Base-by-base conservation (phyloP, 176 grass and related monocot species). In the Thalia dealbata region DNA sequence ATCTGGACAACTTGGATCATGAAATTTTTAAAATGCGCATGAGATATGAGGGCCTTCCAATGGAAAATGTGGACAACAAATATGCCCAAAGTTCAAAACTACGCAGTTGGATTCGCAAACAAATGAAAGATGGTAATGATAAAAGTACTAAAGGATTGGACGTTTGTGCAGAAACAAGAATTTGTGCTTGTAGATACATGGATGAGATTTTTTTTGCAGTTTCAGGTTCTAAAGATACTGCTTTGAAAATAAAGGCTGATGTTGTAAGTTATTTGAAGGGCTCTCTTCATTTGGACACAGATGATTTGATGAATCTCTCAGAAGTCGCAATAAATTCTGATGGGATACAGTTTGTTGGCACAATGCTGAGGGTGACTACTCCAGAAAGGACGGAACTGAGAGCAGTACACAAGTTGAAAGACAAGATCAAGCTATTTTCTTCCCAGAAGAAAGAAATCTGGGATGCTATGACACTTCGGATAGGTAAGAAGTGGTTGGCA, bases 131-230 rank as follows among this genome's bases (percentile, higher is more conserved):
- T 0, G 79, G 18, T 51, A 67, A 81, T 77, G 75, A 81, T 68
- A 84, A 63, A 9, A 74, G 14, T 58, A 58, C 58, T 6, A 51
- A 81, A 10, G 71, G 67, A 86, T 73, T 25, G 52, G 69, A 75
- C 32, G 43, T 11, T 82, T 69, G 21, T 67, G 48, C 50, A 60
- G 83, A 80, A 70, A 75, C 68, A 73, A 89, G 61, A 79, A 24
- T 96, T 32, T 68, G 83, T n/a, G 76, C 87, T 73, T 96, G 89
- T 67, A 91, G 92, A 81, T 96, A 89, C 61, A 92, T 92, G 89
- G 92, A 96, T 81, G 92, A 92, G 73, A 88, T 96, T 73, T 92
- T 90, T 92, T 52, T 96, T 81, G 92, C 87, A 72, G 58, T 96
- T 82, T 76, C 73, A 38, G 92, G 89, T 52, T 86, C 87, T 62